Evolutionary conservation across 768 basidiomycete genomes (phyloP).

Genomic region (Suillus ampliporus): DNA sequence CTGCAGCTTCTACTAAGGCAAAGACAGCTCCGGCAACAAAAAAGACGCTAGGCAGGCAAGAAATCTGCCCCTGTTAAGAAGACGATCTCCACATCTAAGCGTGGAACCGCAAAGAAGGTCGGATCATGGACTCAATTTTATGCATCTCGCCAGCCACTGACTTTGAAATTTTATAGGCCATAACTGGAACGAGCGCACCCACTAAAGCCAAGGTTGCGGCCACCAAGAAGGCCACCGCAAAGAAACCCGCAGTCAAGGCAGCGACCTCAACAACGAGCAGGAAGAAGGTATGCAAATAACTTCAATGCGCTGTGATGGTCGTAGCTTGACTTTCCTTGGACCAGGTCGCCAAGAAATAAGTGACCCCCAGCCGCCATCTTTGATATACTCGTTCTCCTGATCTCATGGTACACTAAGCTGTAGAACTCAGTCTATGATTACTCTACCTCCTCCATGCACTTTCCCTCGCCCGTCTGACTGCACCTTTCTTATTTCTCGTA

Average conservation of each 20-base stretch:
- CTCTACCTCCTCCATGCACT: slow-evolving; percentile 10
- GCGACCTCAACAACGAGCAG: slow-evolving; percentile 19
- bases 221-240: slow-evolving; percentile 41
- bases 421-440: neutral
- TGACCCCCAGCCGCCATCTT: neutral
- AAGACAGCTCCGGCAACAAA: slow-evolving; percentile 35
- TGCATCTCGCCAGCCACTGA: neutral
- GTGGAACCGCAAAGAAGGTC: slow-evolving; percentile 71
- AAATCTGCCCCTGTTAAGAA: slow-evolving; percentile 46
- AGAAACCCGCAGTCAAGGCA: slow-evolving; percentile 25
- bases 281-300: slow-evolving; percentile 23
- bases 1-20: slow-evolving; percentile 23
- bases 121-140: slow-evolving; percentile 4
- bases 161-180: slow-evolving; percentile 44
- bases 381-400: slow-evolving; percentile 8
- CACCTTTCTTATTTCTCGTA: slow-evolving; percentile 14
- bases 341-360: slow-evolving; percentile 6
- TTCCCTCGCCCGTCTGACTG: neutral
- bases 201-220: slow-evolving; percentile 39
- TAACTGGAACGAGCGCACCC: slow-evolving; percentile 53
- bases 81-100: slow-evolving; percentile 46
- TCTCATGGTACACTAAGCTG: slow-evolving; percentile 10
- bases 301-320: slow-evolving; percentile 8
- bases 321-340: slow-evolving; percentile 24
- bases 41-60: slow-evolving; percentile 40